Conservation (phyloP, 2,329 filamentous ascomycete genomes). For the Colletotrichum kahawae region DNA sequence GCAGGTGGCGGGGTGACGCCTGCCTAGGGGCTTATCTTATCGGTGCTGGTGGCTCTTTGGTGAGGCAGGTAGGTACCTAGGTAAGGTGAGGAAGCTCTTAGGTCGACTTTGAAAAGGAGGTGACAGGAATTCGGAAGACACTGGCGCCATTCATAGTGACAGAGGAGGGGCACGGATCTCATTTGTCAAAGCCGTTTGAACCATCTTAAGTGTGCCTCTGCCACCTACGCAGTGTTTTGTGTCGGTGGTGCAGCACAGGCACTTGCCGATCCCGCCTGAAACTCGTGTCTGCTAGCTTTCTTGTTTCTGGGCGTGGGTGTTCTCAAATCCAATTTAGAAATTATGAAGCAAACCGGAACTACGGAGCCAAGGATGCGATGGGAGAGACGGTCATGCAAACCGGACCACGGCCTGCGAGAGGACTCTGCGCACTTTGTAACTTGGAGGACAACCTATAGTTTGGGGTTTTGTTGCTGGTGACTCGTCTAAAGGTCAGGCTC, state of each 20-base stretch:
- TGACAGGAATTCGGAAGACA: background rate
- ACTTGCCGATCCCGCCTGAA: background rate
- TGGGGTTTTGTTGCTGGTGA: background rate
- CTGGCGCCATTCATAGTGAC: background rate
- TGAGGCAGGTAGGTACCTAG: background rate
- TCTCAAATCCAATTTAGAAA: background rate
- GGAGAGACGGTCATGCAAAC: background rate
- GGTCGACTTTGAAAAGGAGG: background rate
- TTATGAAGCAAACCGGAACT: background rate
- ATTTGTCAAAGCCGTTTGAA: background rate
- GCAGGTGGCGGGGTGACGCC: constrained; percentile 15
- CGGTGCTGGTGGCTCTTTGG: background rate
- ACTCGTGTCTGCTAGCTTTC: background rate
- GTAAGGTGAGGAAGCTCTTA: background rate
- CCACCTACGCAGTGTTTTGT: background rate
- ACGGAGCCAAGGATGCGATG: background rate
- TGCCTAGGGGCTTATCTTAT: constrained; percentile 23
- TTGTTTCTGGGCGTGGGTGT: background rate
- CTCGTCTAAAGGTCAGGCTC: background rate
- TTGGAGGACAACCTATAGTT: background rate
- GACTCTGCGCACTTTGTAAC: background rate
- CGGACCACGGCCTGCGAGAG: background rate
- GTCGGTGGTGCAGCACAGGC: background rate
- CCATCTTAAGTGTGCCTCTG: background rate
- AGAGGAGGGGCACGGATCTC: background rate